Base-by-base conservation (phyloP, 1,139 yeast genomes). In the Zygosaccharomyces sapae region DNA sequence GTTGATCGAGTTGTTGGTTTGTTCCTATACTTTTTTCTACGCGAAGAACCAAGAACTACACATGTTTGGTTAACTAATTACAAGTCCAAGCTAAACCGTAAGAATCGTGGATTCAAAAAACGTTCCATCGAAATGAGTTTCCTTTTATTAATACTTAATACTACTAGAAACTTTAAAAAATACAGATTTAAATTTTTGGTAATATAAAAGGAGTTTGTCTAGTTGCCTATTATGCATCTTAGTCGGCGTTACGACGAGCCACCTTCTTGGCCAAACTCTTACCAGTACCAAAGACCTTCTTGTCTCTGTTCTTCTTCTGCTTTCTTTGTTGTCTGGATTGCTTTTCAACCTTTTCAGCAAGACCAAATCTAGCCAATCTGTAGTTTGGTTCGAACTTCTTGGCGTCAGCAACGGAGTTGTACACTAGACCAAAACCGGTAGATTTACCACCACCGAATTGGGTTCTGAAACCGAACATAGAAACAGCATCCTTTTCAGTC, bases 391-490 rank as follows among this genome's bases (percentile, higher is more conserved):
- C 99, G 76, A 92, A 92, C 78, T 83, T 90, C 86, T 90, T 87
- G 73, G 96, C 94, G 71, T 90, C 96, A 69, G 95, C 97, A 70
- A 81, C 89, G 67, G 96, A 87, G 86, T 89, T 94, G 92, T 92
- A 92, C 72, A 94, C 86, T 73, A 92, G 83, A 76, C 98, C 99
- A 79, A 92, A 92, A 73, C 99, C 99, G 65, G 97, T 85, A 64
- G 98, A 88, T 80, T 88, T 92, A 71, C 97, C 96, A 77, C 99
- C 99, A 87, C 99, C 99, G 75, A 81, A 92, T 78, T 88, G 95
- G 70, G 98, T 92, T 83, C 96, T 87, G 95, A 92, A 86, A 73
- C 97, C 98, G 73, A 92, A 92, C 65, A 92, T 98, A 62, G 97
- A 90, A 63, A 92, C 96, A 70, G 96, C 87, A 70, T 92, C 97